Base-by-base conservation (phyloP, 2,329 filamentous ascomycete genomes). In the Epichloe amarillans region DNA sequence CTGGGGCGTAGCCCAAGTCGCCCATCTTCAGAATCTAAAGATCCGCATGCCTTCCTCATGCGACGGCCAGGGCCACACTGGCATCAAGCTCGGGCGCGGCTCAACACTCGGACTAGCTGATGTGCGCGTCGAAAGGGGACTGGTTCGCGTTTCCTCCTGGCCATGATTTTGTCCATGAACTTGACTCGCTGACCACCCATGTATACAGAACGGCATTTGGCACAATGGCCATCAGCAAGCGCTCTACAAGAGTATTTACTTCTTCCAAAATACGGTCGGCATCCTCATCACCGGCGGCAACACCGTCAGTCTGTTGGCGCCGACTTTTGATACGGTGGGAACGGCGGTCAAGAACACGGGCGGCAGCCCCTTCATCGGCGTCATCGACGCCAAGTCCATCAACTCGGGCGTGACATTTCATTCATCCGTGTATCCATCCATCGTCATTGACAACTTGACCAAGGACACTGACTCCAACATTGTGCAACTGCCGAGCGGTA, bases 1-100 rank as follows among this genome's bases (percentile, higher is more conserved):
- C 42, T 73, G 70, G 70, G 66, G 69, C 10, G 69, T 73, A n/a
- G 70, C 69, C 2, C 69, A 72, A 52, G 69, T 53, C 15, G 63
- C 66, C 1, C 66, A 71, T 45, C 60, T 72, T 6, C 68, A 70
- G 44, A 72, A 73, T 50, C 57, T 72, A 52, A 67, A 63, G 52
- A 72, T 73, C 46, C 60, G 53, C 17, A 70, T 73, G 68, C 56
- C 68, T 2, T 52, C 50, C 1, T 66, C 69, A 0, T 55, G 50
- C 38, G 64, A 66, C 41, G 64, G 64, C 33, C 56, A 60, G 1
- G 69, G 70, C 1, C 69, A 73, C 54, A 68, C 64, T 3, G 70
- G 70, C 33, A 72, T 73, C 44, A 54, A 53, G 2, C 64, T 72
- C 21, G 64, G 64, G 1, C 60, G 68, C 17, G 70, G 70, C 3